Conservation (phyloP, 1,284 basidiomycete species). For the Meripilus lineatus region DNA sequence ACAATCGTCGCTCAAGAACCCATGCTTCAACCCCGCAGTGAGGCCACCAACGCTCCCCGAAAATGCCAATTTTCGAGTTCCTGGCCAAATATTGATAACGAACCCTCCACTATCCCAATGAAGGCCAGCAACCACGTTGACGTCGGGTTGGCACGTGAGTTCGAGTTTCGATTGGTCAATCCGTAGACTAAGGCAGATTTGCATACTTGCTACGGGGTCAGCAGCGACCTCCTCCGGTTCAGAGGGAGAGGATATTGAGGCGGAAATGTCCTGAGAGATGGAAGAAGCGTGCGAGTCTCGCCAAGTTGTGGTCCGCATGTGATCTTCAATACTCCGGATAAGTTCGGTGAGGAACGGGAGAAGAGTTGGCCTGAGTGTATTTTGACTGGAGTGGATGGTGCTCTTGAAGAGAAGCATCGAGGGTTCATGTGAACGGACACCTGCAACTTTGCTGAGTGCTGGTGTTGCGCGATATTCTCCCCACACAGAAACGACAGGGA, state of each 20-base stretch:
- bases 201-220: slow-evolving; percentile 43
- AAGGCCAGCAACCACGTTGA: slow-evolving; percentile 80
- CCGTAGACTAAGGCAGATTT: slow-evolving; percentile 78
- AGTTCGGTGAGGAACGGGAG: slow-evolving; percentile 81
- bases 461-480: slow-evolving; percentile 68
- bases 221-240: slow-evolving; percentile 7
- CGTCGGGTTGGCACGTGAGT: slow-evolving; percentile 83
- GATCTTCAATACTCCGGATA: slow-evolving; percentile 57
- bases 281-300: slow-evolving; percentile 19
- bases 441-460: slow-evolving; percentile 32
- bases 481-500: slow-evolving; percentile 84
- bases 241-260: background rate
- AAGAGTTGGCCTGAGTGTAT: slow-evolving; percentile 75
- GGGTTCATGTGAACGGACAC: slow-evolving; percentile 32
- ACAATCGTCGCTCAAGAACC: slow-evolving; percentile 77
- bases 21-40: slow-evolving; percentile 73
- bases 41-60: slow-evolving; percentile 78
- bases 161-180: slow-evolving; percentile 85
- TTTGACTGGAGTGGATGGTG: slow-evolving; percentile 83
- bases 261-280: background rate
- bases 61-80: slow-evolving; percentile 64
- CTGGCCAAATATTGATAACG: slow-evolving; percentile 70
- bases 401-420: slow-evolving; percentile 70
- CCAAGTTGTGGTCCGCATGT: slow-evolving; percentile 43
- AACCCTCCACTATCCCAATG: slow-evolving; percentile 93